These are phyloP conservation scores for Volvariella surrecta DNA, from an alignment of 1,284 basidiomycete genomes.

Conservation along the genomic window DNA sequence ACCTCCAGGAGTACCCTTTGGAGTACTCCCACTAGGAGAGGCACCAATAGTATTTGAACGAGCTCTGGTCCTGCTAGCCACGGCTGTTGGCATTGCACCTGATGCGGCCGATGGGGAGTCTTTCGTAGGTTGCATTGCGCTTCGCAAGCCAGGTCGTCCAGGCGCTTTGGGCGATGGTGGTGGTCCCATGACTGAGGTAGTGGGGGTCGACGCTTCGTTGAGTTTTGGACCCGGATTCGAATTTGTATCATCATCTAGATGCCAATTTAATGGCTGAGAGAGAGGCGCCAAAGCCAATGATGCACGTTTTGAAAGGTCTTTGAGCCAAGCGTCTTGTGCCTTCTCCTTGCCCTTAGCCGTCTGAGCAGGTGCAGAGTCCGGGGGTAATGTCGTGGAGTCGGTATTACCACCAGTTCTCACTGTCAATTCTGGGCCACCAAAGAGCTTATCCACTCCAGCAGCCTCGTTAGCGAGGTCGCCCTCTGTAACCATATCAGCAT, in stretches of 20 bases:
- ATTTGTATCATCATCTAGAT: conserved; percentile 24
- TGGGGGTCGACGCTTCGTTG: background rate
- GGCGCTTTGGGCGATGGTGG: conserved; percentile 31
- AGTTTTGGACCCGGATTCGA: too few species aligned
- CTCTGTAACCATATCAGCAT: conserved; percentile 15
- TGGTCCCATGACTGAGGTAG: conserved; percentile 25
- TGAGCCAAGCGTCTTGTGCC: conserved; percentile 23
- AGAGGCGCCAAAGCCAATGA: conserved; percentile 52
- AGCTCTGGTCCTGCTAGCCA: conserved; percentile 5
- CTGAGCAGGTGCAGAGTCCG: too few species aligned
- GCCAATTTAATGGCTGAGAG: conserved; percentile 41
- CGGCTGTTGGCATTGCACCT: conserved; percentile 5
- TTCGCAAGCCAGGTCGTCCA: conserved; percentile 27
- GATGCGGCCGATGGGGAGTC: conserved; percentile 11
- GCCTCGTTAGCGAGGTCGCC: conserved; percentile 1
- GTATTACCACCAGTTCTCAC: too few species aligned
- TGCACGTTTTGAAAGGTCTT: conserved; percentile 42
- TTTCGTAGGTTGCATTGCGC: conserved; percentile 25
- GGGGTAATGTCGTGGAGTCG: too few species aligned
- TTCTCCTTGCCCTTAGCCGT: conserved; percentile 15
- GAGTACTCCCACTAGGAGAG: conserved; percentile 14
- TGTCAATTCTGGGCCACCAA: too few species aligned
- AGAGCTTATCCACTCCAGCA: background rate
- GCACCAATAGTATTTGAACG: conserved; percentile 3
- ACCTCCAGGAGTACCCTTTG: conserved; percentile 14